phyloP scores from a whole-genome alignment of 345 rosid species.

The Moricandia arvensis region DNA sequence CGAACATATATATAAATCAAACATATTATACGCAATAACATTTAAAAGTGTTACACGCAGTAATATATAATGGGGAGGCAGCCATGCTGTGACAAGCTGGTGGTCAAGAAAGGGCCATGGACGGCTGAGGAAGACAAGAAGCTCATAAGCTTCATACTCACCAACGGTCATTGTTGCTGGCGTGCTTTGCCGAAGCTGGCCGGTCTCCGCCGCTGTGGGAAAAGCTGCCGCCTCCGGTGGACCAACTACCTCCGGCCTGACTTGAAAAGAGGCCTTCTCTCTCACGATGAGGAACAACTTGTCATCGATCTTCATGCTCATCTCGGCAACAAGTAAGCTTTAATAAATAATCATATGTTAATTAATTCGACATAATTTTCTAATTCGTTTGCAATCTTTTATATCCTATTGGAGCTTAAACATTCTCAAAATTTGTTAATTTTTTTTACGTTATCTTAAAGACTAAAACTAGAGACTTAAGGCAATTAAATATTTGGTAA shows the following conservation, averaged over 20 bases:
- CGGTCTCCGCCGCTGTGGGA: conserved; percentile 78
- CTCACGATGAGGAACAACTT: conserved; percentile 58
- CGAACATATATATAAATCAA: neutral
- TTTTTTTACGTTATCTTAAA: neutral
- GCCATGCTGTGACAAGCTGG: conserved; percentile 73
- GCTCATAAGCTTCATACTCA: conserved; percentile 59
- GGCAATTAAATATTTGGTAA: neutral
- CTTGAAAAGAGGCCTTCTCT: conserved; percentile 71
- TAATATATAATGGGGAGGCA: conserved; percentile 40
- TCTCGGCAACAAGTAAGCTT: conserved; percentile 65
- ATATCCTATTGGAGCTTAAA: neutral
- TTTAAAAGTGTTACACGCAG: neutral
- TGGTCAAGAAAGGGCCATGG: conserved; percentile 84
- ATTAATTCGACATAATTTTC: neutral
- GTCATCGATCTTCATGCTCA: conserved; percentile 71
- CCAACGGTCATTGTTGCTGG: conserved; percentile 80
- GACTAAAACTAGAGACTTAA: neutral
- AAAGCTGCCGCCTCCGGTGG: conserved; percentile 86
- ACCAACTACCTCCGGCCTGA: conserved; percentile 83
- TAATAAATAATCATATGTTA: neutral
- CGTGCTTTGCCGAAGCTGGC: conserved; percentile 73
- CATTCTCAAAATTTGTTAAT: neutral
- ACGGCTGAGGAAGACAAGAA: conserved; percentile 76
- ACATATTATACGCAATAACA: neutral
- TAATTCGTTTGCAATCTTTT: neutral